Evolutionary conservation across 129 eudicot genomes (phyloP), one percentile per base, ranked within the genome.

Genomic region (Flaveria linearis): DNA sequence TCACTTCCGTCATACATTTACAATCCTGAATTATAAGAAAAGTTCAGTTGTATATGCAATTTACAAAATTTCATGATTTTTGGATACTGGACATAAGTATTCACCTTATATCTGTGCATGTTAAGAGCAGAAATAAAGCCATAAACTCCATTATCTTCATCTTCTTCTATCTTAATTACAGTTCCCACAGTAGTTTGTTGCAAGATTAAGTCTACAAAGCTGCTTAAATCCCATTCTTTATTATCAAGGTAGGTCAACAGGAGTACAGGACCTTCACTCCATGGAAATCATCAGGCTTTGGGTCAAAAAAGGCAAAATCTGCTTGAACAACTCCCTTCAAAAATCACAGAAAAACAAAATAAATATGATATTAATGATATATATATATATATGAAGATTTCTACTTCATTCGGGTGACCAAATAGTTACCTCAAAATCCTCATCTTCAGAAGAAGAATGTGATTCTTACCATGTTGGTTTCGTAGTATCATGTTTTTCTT

Each of bases 251-350:
- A 94, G 10, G 80, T 84, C 80, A n/a, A n/a, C n/a, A n/a, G n/a
- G n/a, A n/a, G n/a, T n/a, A 60, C 25, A 91, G 73, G 73, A 83
- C 81, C 84, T 91, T 94, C 62, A 91, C 89, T 58, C 97, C 98
- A 83, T 94, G 96, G 83, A 94, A 94, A 80, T 94, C 96, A 56
- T 78, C 77, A n/a, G 89, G 87, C 74, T 91, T 94, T 26, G 96
- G 99, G 81, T 94, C 99, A 83, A 94, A 94, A 90, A 94, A 94
- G 13, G 83, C 92, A 82, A 91, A 94, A 83, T 94, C 97, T 61
- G 96, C 97, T 91, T 91, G 97, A 61, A 93, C 88, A 71, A 67
- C 84, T 81, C 92, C 97, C 97, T 93, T 70, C 61, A 83, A 78
- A 56, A 73, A 72, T 43, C 20, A 57, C 22, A 73, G 49, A 45